These are phyloP conservation scores for Aspergillus fructus DNA, from an alignment of 2,329 filamentous ascomycete species.

Conservation along the genomic window DNA sequence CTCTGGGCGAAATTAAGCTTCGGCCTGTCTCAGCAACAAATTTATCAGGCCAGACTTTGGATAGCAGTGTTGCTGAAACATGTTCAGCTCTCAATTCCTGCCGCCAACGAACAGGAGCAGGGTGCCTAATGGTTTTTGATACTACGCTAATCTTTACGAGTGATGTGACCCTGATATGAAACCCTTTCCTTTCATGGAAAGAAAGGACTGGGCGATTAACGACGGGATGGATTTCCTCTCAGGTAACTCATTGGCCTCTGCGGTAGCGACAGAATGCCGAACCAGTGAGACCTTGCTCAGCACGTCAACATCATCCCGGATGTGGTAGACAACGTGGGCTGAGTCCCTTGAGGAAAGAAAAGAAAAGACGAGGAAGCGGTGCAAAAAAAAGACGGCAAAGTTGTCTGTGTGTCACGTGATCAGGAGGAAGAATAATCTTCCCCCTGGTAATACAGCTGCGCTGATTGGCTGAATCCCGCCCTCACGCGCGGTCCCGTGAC, in stretches of 20 bases:
- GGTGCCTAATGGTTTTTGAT: not conserved
- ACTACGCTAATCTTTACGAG: not conserved
- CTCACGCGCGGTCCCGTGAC: slow-evolving; percentile 34
- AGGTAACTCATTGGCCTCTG: slow-evolving; percentile 39
- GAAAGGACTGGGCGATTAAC: slow-evolving; percentile 52
- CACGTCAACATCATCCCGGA: slow-evolving; percentile 41
- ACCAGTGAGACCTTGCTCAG: slow-evolving; percentile 38
- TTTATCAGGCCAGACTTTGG: no score
- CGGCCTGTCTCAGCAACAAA: not conserved
- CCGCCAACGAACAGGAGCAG: no score
- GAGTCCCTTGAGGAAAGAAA: slow-evolving; percentile 37
- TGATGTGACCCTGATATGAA: slow-evolving; percentile 52
- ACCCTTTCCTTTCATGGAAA: slow-evolving; percentile 47
- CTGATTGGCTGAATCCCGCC: slow-evolving; percentile 32
- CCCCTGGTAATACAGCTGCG: slow-evolving; percentile 31
- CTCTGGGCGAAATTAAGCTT: not conserved
- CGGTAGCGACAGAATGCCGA: slow-evolving; percentile 48
- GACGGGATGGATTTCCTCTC: slow-evolving; percentile 43
- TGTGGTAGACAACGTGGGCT: slow-evolving; percentile 39
- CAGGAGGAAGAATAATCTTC: slow-evolving; percentile 37
- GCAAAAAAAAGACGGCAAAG: slow-evolving; percentile 20
- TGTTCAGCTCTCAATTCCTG: no score
- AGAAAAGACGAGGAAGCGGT: slow-evolving; percentile 14
- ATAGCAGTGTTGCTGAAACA: no score
- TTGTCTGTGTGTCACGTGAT: slow-evolving; percentile 10